A percentile compares a stretch with the other conserved stretches of the same genome.
These are phyloP conservation scores for Cyclospora cayetanensis DNA, from an alignment of 169 alveolate species.

Conservation along the genomic window DNA sequence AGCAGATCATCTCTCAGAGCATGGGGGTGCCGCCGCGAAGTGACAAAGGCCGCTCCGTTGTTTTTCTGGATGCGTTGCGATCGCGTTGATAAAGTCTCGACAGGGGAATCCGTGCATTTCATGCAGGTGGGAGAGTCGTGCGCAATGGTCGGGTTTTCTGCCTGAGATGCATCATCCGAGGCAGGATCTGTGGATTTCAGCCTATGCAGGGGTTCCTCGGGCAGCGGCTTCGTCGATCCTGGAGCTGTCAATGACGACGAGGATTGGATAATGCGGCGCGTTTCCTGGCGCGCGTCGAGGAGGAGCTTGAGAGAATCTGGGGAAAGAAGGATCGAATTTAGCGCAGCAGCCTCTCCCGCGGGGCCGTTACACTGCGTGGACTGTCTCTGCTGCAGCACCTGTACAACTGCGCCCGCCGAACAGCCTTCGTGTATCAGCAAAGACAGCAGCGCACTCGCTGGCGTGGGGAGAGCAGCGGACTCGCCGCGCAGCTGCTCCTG, in stretches of 20 bases:
- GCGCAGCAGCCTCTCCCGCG: constrained; percentile 11
- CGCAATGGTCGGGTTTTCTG: not conserved
- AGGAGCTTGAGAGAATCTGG: not conserved
- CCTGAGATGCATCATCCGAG: constrained; percentile 13
- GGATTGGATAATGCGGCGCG: not conserved
- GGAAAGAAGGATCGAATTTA: not conserved
- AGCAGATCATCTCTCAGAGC: constrained; percentile 40
- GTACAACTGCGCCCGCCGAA: not conserved
- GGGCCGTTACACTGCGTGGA: not conserved
- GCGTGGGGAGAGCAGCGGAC: not conserved
- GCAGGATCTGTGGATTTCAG: constrained; percentile 11
- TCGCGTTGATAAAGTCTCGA: constrained; percentile 21
- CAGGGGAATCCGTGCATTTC: not conserved
- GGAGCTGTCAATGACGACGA: not conserved
- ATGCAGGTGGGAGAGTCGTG: not conserved
- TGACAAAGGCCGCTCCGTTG: constrained; percentile 44
- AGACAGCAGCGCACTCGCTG: constrained; percentile 28
- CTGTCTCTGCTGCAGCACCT: constrained; percentile 36
- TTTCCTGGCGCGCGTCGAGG: constrained; percentile 2
- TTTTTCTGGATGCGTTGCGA: constrained; percentile 63
- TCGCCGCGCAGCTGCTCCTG: constrained; percentile 47
- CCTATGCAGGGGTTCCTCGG: not conserved
- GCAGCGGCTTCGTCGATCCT: not conserved
- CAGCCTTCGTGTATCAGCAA: constrained; percentile 24
- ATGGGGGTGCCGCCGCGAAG: constrained; percentile 31